Evolutionary conservation across 345 rosid species (phyloP), one percentile per base, ranked within the genome.

Genomic region (Triadica sebifera): DNA sequence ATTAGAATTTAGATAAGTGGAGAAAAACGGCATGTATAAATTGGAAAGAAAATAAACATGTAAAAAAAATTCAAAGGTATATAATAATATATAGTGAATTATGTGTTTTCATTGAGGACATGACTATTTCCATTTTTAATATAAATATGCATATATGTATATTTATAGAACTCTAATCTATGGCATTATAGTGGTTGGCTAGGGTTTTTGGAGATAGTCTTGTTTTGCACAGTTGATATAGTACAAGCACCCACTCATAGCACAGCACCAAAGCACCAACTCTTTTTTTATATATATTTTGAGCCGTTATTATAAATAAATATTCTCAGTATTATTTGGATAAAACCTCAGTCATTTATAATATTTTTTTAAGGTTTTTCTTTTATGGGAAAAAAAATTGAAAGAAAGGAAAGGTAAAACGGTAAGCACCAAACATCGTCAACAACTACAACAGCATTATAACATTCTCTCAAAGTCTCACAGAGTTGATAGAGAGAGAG

Each of bases 11-110:
- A 45, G 69, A 46, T 50, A 73, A 80, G 79, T 74, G 83, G 83
- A 77, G 80, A 87, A 75, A 43, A 75, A 77, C 91, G 91, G 92
- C 96, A 87, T 86, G 87, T 83, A 88, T 82, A 86, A 80, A 89
- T 86, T 88, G 91, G 81, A 89, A 86, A 73, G 73, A 69, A 73
- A 68, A 72, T 17, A 29, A 38, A 52, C 20, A 63, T 38, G 9
- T 45, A 19, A 37, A 13, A 37, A 15, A 6, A 34, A 61, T 12
- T 34, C n/a, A 61, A 34, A 12, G 43, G 29, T 20, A 17, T 19
- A 64, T 64, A 43, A 7, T 17, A 9, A 64, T 43, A 41, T 20
- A 12, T 34, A 64, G n/a, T 16, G 20, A 38, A 38, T 19, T 34
- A 0, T 12, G n/a, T 37, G 39, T 61, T 19, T 41, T 64, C 29